Base-by-base conservation (phyloP, 495 filamentous ascomycete species). In the Entonaema liquescens region DNA sequence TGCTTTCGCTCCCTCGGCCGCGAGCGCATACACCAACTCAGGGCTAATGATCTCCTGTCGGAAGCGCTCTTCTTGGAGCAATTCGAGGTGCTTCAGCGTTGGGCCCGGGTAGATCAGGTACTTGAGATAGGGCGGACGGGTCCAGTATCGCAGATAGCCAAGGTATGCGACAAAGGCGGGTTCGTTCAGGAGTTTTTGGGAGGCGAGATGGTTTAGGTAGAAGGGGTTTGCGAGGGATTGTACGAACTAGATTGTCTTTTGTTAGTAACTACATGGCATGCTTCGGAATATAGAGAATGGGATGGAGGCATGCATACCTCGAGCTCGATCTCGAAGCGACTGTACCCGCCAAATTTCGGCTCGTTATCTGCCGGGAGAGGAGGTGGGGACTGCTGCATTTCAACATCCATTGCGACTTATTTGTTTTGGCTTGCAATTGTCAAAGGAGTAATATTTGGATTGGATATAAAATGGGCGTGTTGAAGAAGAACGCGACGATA, bases 11-110 rank as follows among this genome's bases (percentile, higher is more conserved):
- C 86, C 87, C 71, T 89, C 85, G 15, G 84, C 82, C 9, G 86
- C 84, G 80, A 97, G 80, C 42, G 78, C 77, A 36, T 88, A 85
- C 35, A 91, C 88, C 12, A 93, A 80, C 54, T 92, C 89, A 3
- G 93, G 92, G 53, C 86, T 88, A 71, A 97, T 86, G 35, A 95
- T 91, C 33, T 95, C 93, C 60, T 88, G 85, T 26, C 94, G 87
- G 81, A 98, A 98, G 15, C 80, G 83, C 74, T 96, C 92, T 74
- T 92, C 87, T 78, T 97, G 93, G 25, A 98, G 82, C 35, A 98
- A 76, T 78, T 95, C 88, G 53, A 98, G 86, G 65, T 91, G 88
- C 69, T 89, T 90, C 17, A 98, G 78, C n/a, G 93, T 93, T 19
- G 93, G 90, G 4, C 90, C 92, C 0, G 94, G 94, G 73, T 93